Conservation (phyloP, 306 rosid genomes). For the Gynostemma pentaphyllum region DNA sequence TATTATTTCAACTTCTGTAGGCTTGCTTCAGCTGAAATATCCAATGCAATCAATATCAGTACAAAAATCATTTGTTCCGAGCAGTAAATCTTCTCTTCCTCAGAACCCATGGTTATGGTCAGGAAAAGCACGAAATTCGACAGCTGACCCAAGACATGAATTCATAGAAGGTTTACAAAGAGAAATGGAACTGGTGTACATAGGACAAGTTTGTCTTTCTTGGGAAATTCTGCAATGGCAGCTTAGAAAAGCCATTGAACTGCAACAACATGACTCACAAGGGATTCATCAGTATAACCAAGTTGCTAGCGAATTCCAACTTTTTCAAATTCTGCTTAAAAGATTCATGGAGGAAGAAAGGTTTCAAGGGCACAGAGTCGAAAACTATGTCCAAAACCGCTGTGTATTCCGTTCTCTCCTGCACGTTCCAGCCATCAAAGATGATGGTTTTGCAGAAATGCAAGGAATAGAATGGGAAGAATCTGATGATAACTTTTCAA, state of each 20-base stretch:
- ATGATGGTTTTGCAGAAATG: conserved; percentile 39
- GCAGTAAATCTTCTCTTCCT: conserved; percentile 33
- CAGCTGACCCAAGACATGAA: conserved; percentile 39
- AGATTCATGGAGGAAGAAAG: conserved; percentile 75
- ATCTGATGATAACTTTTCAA: conserved; percentile 24
- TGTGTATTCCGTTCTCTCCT: conserved; percentile 49
- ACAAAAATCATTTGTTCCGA: conserved; percentile 25
- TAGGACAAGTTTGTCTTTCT: conserved; percentile 87
- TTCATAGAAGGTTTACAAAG: conserved; percentile 32
- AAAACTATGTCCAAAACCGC: conserved; percentile 56
- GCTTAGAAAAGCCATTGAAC: conserved; percentile 41
- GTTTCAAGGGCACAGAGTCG: conserved; percentile 62
- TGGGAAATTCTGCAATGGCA: conserved; percentile 94
- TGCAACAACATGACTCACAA: conserved; percentile 44
- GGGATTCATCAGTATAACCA: conserved; percentile 33
- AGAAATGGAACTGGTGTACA: conserved; percentile 74
- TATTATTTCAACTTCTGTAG: conserved; percentile 25
- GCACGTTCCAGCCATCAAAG: conserved; percentile 69
- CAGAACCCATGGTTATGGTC: conserved; percentile 42
- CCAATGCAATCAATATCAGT: conserved; percentile 27
- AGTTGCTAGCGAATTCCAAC: conserved; percentile 80
- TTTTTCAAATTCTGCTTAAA: conserved; percentile 65
- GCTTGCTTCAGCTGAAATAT: conserved; percentile 61
- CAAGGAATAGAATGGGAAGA: conserved; percentile 21
- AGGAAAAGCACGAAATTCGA: conserved; percentile 28